These are phyloP conservation scores for Ophiostoma pallidulum DNA, from an alignment of 2,329 filamentous ascomycete species.

Conservation along the genomic window DNA sequence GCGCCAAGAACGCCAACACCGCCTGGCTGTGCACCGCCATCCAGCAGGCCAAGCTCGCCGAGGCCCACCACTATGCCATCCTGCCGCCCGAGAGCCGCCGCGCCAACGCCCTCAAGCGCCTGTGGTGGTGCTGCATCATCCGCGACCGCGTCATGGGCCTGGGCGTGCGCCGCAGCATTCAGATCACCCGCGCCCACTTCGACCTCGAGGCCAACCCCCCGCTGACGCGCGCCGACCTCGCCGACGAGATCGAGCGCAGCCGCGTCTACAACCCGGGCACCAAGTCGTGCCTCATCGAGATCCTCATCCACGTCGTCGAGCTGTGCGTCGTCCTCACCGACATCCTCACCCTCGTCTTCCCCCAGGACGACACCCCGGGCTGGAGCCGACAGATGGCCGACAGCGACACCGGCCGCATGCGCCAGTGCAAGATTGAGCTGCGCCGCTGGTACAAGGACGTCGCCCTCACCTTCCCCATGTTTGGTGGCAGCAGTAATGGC, in stretches of 20 bases:
- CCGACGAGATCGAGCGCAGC: constrained; percentile 30
- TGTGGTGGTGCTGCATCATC: constrained; percentile 48
- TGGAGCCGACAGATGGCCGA: constrained; percentile 13
- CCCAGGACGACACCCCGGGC: constrained; percentile 15
- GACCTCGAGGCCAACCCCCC: constrained; percentile 30
- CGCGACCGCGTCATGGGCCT: constrained; percentile 41
- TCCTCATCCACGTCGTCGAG: constrained; percentile 13
- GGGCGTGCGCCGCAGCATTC: constrained; percentile 40
- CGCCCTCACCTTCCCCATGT: constrained; percentile 11
- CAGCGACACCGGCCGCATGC: constrained; percentile 10
- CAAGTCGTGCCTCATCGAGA: constrained; percentile 15
- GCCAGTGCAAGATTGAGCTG: constrained; percentile 14
- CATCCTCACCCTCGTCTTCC: constrained; percentile 15
- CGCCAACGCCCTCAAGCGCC: constrained; percentile 32
- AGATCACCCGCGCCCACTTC: constrained; percentile 38
- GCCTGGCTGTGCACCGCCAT: constrained; percentile 17
- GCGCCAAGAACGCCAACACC: constrained; percentile 15
- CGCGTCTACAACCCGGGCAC: constrained; percentile 18
- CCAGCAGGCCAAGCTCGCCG: constrained; percentile 16
- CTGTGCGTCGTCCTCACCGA: constrained; percentile 16
- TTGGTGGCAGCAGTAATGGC: constrained; percentile 1
- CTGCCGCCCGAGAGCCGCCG: constrained; percentile 19
- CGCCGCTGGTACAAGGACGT: constrained; percentile 15
- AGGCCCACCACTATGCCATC: constrained; percentile 16
- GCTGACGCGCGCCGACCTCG: constrained; percentile 30